Conservation (phyloP, 306 rosid species). For the Prunus dulcis region DNA sequence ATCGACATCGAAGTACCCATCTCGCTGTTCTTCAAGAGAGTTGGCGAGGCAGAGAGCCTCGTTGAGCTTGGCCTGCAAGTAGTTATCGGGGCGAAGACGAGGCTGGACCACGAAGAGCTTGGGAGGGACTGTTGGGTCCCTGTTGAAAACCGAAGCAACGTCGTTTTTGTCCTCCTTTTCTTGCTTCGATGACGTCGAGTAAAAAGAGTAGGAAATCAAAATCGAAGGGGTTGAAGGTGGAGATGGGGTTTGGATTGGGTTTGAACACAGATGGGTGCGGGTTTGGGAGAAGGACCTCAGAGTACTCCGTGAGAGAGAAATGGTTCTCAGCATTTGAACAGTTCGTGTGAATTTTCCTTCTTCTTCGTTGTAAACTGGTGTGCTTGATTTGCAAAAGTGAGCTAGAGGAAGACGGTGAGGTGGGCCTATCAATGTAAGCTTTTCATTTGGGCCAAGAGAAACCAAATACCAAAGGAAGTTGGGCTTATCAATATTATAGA, state of each 20-base stretch:
- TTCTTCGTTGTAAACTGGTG: neutral
- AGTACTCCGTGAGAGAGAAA: conserved; percentile 19
- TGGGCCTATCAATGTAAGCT: neutral
- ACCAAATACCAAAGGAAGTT: neutral
- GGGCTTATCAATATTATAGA: neutral
- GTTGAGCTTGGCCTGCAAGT: conserved; percentile 74
- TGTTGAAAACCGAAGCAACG: conserved; percentile 28
- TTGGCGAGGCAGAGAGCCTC: conserved; percentile 92
- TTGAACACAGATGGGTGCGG: conserved; percentile 16
- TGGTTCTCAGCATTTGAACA: conserved; percentile 44
- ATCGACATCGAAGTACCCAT: conserved; percentile 54
- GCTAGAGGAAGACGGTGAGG: neutral
- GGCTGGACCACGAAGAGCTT: conserved; percentile 89
- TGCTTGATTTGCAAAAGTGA: neutral
- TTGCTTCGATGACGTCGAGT: conserved; percentile 28
- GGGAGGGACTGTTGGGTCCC: conserved; percentile 47
- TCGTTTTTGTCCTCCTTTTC: conserved; percentile 29
- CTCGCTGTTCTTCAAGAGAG: conserved; percentile 84
- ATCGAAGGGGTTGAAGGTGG: conserved; percentile 11
- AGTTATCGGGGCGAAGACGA: conserved; percentile 60
- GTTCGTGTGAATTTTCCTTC: too few relatives aligned
- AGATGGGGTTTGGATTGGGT: conserved; percentile 3
- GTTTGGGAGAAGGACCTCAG: conserved; percentile 32
- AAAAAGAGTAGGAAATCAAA: conserved; percentile 23
- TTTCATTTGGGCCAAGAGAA: neutral